These are phyloP conservation scores for Phytophthora constricta DNA, from an alignment of 352 stramenopile species.

Conservation along the genomic window DNA sequence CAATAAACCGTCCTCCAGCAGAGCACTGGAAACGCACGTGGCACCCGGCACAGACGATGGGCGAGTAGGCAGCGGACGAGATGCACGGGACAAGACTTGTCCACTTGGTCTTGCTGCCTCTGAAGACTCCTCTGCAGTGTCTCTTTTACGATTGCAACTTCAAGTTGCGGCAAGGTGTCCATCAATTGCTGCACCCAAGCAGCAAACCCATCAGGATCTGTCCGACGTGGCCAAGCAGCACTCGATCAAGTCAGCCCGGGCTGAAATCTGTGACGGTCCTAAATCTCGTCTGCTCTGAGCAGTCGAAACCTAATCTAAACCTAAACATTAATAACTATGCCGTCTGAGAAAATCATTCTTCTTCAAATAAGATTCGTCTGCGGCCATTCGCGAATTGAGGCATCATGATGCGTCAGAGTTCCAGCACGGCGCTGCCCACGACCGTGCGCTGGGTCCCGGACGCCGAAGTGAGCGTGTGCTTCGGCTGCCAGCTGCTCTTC, in stretches of 20 bases:
- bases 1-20: constrained; percentile 25
- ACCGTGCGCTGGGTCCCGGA: constrained; percentile 88
- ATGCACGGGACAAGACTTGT: too few species aligned
- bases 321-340: too few species aligned
- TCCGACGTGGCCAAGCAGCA: too few species aligned
- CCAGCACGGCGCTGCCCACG: constrained; percentile 35
- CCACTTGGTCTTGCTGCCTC: not conserved
- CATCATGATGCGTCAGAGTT: constrained; percentile 28
- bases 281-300: too few species aligned
- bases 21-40: constrained; percentile 15
- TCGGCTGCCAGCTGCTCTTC: constrained; percentile 82
- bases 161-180: not conserved
- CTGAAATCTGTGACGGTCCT: too few species aligned
- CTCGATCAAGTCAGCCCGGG: too few species aligned
- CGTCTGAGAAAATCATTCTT: too few species aligned
- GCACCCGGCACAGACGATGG: constrained; percentile 16
- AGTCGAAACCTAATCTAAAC: too few species aligned
- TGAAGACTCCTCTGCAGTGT: not conserved
- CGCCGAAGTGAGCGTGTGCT: constrained; percentile 80
- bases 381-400: too few species aligned
- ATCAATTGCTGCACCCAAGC: too few species aligned
- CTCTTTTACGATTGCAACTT: not conserved
- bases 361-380: too few species aligned
- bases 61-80: constrained; percentile 26
- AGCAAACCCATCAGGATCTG: too few species aligned